phyloP scores from a whole-genome alignment of 345 rosid species.

The Barbarea vulgaris region DNA sequence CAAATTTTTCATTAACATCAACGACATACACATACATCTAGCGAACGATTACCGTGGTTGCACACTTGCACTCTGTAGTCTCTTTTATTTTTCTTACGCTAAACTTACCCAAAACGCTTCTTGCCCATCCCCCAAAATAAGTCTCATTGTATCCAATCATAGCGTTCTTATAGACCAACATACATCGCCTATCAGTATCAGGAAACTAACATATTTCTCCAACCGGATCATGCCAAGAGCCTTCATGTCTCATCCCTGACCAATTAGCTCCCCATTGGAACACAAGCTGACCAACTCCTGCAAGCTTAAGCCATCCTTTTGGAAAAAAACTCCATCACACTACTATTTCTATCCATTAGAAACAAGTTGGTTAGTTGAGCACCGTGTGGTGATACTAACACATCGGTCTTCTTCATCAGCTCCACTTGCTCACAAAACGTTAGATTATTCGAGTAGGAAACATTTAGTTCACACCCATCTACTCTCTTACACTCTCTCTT shows the following conservation, averaged over 20 bases:
- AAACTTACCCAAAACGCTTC: constrained; percentile 47
- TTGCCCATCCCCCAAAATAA: constrained; percentile 55
- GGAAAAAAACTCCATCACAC: constrained; percentile 74
- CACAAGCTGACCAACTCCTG: constrained; percentile 78
- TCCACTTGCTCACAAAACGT: constrained; percentile 78
- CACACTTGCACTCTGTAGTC: background rate
- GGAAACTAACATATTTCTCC: constrained; percentile 58
- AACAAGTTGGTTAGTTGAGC: constrained; percentile 81
- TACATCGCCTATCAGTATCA: constrained; percentile 63
- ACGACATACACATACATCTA: too few relatives aligned
- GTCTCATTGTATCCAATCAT: constrained; percentile 60
- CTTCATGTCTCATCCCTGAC: constrained; percentile 75
- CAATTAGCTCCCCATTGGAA: constrained; percentile 71
- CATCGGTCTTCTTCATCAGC: constrained; percentile 63
- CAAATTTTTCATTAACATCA: too few relatives aligned
- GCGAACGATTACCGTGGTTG: background rate
- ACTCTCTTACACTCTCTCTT: constrained; percentile 55
- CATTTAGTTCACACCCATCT: constrained; percentile 57
- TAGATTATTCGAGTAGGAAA: constrained; percentile 66
- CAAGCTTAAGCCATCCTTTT: constrained; percentile 73
- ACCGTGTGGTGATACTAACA: constrained; percentile 69
- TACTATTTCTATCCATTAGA: constrained; percentile 70
- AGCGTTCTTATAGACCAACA: constrained; percentile 62
- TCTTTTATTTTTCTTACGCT: constrained; percentile 40
- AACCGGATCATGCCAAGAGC: constrained; percentile 70